These are phyloP conservation scores for Apiotrichum sp. DNA, from an alignment of 1,284 basidiomycete genomes.

Conservation along the genomic window DNA sequence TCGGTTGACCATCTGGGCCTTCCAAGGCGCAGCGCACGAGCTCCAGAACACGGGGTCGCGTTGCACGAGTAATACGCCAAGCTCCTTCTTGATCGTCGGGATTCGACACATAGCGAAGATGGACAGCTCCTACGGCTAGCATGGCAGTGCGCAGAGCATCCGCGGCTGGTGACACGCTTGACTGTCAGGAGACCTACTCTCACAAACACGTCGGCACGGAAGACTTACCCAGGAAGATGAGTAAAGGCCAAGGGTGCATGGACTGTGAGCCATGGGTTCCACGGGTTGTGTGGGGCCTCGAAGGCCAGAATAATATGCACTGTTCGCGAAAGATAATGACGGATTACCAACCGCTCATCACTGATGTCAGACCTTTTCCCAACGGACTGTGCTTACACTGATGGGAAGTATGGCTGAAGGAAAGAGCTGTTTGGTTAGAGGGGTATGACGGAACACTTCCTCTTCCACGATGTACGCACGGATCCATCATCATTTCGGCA, in stretches of 20 bases:
- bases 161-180: constrained; percentile 27
- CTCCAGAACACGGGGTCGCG: constrained; percentile 27
- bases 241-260: constrained; percentile 41
- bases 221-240: constrained; percentile 32
- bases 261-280: constrained; percentile 42
- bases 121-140: constrained; percentile 38
- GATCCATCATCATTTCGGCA: constrained; percentile 37
- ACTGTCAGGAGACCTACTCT: not conserved
- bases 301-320: constrained; percentile 42
- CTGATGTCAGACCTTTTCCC: constrained; percentile 10
- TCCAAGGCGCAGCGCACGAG: constrained; percentile 28
- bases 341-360: constrained; percentile 39
- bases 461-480: constrained; percentile 22
- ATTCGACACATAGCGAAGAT: constrained; percentile 33
- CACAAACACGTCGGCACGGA: too few relatives aligned
- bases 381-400: constrained; percentile 21
- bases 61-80: constrained; percentile 28
- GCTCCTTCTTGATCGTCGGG: constrained; percentile 32
- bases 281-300: constrained; percentile 29
- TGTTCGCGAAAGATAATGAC: constrained; percentile 39
- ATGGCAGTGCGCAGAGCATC: constrained; percentile 41
- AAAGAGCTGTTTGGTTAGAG: constrained; percentile 23
- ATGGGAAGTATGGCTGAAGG: constrained; percentile 37
- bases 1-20: constrained; percentile 24
- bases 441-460: too few relatives aligned